Base-by-base conservation (phyloP, 495 filamentous ascomycete species). In the Xylaria cubensis region DNA sequence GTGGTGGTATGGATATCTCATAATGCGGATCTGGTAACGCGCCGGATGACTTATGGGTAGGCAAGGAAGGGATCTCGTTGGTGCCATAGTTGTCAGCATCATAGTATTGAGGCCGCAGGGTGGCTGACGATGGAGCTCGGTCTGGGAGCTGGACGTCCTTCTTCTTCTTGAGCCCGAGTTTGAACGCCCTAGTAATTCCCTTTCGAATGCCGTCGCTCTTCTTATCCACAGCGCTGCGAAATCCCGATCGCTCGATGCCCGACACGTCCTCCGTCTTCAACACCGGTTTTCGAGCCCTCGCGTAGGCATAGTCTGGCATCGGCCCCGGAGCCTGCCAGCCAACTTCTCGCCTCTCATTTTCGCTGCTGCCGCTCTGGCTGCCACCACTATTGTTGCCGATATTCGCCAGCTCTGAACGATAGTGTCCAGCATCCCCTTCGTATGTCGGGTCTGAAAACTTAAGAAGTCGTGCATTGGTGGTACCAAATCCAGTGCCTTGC, bases 161-260 rank as follows among this genome's bases (percentile, higher is more conserved):
- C 76, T 84, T 85, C 72, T 84, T 86, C 75, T 83, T 84, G 21
- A 69, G 78, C 50, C 81, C 81, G 48, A 87, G 85, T 13, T 75
- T 76, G 62, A 85, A 84, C 0, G 82, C 83, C 67, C 85, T 85
- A 17, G 82, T 82, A 0, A 88, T 73, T 0, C 83, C 84, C 61
- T 86, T 87, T 44, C 87, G 80, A 21, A 87, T 80, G 1, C 82
- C 81, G 51, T 86, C 83, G 71, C 86, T 88, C 73, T 84, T 86
- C 80, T 84, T 87, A 74, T 88, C 86, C 74, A 88, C 78, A 9
- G 79, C 79, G 62, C 80, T 83, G 42, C 86, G 78, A 59, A 87
- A 82, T 0, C 83, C 82, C 2, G 85, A 86, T 70, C 86, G 84
- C 72, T 88, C 85, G 73, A 87, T 87, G 32, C 83, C 85, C 1